Base-by-base conservation (phyloP, 805 yeast genomes). In the Hanseniaspora singularis region DNA sequence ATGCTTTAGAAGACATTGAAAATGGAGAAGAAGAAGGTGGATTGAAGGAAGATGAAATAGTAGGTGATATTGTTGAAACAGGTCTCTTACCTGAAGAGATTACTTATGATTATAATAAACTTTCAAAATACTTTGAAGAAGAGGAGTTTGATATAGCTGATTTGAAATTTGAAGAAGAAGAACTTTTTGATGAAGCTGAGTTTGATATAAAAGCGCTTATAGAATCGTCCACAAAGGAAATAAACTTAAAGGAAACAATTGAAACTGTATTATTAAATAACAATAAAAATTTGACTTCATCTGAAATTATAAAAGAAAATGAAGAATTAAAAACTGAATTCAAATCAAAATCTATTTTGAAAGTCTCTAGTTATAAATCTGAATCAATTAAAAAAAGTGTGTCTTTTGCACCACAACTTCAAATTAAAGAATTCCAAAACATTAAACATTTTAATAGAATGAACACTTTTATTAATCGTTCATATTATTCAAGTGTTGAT, bases 391-490 rank as follows among this genome's bases (percentile, higher is more conserved):
- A 55, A 43, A 63, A 61, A 41, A 49, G 46, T 34, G 64, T 63
- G 33, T 59, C 61, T 2, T 63, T 63, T 51, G 66, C 65, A 2
- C 36, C 55, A 4, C 43, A 50, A n/a, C 52, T 62, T 9, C 62
- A 61, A 48, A 55, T 63, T 18, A 54, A 54, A 44, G 64, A 61
- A 49, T 59, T 63, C 15, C 64, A 61, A 46, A 62, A 53, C 48
- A 46, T 59, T 24, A 63, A 63, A 43, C 52, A 52, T 10, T 64
- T 59, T 33, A 63, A 61, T 7, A 57, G 51, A 49, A 50, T 50
- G 9, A 63, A 63, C 44, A 60, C 62, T 1, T 60, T 56, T 33
- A 52, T 48, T 5, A 52, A 53, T 33, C 27, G 28, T 34, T 26
- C 42, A 16, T 48, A 41, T 24, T 48, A 41, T 27, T 26, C 33